These are phyloP conservation scores for Geum urbanum DNA, from an alignment of 306 rosid genomes.

Conservation along the genomic window DNA sequence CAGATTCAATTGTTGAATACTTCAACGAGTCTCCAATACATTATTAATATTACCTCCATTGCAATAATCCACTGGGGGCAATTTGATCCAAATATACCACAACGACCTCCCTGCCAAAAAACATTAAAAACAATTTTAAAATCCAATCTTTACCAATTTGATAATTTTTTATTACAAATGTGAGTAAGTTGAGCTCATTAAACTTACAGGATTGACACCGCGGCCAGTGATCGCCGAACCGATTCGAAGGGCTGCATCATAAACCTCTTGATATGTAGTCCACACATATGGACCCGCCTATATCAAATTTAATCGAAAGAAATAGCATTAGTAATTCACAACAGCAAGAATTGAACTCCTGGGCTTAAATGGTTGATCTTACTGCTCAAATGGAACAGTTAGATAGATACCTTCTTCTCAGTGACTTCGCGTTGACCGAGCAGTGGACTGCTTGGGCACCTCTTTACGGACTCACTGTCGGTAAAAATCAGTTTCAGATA, in stretches of 20 bases:
- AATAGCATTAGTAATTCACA: not conserved
- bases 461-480: slow-evolving; percentile 69
- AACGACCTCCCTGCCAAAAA: too few species aligned
- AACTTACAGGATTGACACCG: slow-evolving; percentile 69
- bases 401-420: slow-evolving; percentile 50
- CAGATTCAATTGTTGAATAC: not conserved
- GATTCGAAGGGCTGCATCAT: slow-evolving; percentile 50
- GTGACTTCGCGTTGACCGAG: slow-evolving; percentile 65
- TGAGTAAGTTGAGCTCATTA: too few species aligned
- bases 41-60: not conserved
- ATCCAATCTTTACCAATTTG: too few species aligned
- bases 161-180: too few species aligned
- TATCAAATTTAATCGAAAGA: slow-evolving; percentile 2
- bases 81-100: too few species aligned
- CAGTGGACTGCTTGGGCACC: slow-evolving; percentile 55
- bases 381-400: not conserved
- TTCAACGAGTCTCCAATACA: not conserved
- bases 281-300: slow-evolving; percentile 48
- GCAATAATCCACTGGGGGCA: too few species aligned
- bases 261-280: slow-evolving; percentile 59
- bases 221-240: slow-evolving; percentile 67
- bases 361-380: not conserved
- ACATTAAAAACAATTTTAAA: too few species aligned
- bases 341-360: not conserved
- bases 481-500: slow-evolving; percentile 24